Conservation (phyloP, 2,329 filamentous ascomycete species). For the Mollisia scopiformis region DNA sequence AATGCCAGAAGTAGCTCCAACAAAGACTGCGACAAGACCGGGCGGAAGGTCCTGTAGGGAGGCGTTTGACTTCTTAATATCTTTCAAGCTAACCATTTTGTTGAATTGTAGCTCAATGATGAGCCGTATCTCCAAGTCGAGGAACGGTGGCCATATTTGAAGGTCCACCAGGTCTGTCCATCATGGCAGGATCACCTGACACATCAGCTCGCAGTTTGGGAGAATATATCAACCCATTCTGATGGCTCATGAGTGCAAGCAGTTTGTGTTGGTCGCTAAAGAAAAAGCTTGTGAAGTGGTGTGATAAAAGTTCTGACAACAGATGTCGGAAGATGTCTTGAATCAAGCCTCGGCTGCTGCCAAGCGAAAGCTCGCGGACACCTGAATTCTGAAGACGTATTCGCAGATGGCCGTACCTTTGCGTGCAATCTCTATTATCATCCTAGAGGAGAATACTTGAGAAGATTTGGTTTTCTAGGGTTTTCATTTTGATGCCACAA, state of each 20-base stretch:
- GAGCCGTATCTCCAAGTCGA: not conserved
- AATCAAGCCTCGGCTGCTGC: not conserved
- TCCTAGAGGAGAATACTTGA: no score
- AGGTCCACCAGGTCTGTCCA: not conserved
- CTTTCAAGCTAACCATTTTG: constrained; percentile 40
- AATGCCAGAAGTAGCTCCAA: constrained; percentile 53
- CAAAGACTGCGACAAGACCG: constrained; percentile 51
- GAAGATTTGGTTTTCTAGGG: no score
- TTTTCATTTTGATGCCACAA: no score
- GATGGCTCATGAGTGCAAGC: not conserved
- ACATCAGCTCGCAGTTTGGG: not conserved
- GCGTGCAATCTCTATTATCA: no score
- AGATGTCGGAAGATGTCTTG: not conserved
- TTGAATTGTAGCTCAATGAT: not conserved
- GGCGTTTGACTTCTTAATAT: constrained; percentile 39
- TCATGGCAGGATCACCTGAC: not conserved
- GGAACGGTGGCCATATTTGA: not conserved
- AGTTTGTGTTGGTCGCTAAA: no score
- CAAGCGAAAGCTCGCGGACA: no score
- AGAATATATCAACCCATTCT: not conserved
- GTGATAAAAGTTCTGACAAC: not conserved
- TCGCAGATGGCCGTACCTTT: no score
- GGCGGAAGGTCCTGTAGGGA: constrained; percentile 39
- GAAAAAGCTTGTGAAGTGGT: not conserved
- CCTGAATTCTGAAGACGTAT: no score